Evolutionary conservation across 2,329 filamentous ascomycete genomes (phyloP), one percentile per base, ranked within the genome.

Genomic region (Scleromitrula shiraiana): DNA sequence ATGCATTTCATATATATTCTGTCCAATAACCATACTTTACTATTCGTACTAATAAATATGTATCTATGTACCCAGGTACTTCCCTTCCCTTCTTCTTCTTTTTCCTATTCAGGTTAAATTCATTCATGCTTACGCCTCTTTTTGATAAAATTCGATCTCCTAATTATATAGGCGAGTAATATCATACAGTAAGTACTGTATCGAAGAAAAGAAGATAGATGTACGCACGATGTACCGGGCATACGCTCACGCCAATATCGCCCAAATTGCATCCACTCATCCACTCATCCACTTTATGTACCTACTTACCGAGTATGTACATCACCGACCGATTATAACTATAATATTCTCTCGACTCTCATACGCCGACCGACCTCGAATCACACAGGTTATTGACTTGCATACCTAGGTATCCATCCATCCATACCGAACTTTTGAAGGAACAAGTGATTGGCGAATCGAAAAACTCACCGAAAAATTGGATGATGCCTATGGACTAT

Each of bases 141-240:
- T n/a, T 15, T 17, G n/a, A n/a, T n/a, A 33, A 33, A 32, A 41
- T 15, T 23, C 26, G 44, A 41, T 32, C 20, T 17, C 44, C 37
- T 23, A 46, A 20, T 15, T n/a, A n/a, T n/a, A n/a, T n/a, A n/a
- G n/a, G n/a, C n/a, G n/a, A n/a, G n/a, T n/a, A n/a, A n/a, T n/a
- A n/a, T n/a, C n/a, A n/a, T n/a, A n/a, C n/a, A n/a, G n/a, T n/a
- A n/a, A n/a, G n/a, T n/a, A n/a, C n/a, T n/a, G n/a, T n/a, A n/a
- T n/a, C 36, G 36, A 33, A 14, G 24, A 23, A 23, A 33, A 41
- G 19, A 26, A 40, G 23, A 26, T 17, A 41, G 24, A 15, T 20
- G 38, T 17, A 46, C 40, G 43, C 36, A 40, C 35, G 35, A 46
- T 40, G 20, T 46, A 41, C 27, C 36, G 36, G 23, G 22, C 32